A percentile compares a stretch with the other conserved stretches of the same genome.
Evolutionary conservation across 2,329 filamentous ascomycete species (phyloP).

Genomic region (Bipolaris gigantea): DNA sequence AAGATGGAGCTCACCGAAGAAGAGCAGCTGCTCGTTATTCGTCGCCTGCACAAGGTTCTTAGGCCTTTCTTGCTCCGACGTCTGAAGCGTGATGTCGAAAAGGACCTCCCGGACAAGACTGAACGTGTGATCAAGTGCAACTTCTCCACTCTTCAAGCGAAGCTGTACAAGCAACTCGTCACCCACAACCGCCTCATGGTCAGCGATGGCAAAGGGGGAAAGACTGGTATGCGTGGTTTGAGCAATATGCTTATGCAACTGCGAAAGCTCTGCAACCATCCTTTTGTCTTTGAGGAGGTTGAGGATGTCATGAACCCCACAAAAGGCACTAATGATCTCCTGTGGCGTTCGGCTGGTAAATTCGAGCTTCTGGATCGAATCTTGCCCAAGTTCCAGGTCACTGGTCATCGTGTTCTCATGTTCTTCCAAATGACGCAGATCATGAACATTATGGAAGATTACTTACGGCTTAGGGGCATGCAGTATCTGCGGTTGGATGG

Average conservation of each 20-base stretch:
- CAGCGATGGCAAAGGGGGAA: slow-evolving; percentile 92
- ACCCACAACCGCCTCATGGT: slow-evolving; percentile 94
- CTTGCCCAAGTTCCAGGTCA: slow-evolving; percentile 87
- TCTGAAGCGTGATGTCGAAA: slow-evolving; percentile 99
- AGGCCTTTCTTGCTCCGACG: slow-evolving; percentile 95
- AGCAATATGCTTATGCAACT: slow-evolving; percentile 99
- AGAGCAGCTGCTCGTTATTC: slow-evolving; percentile 98
- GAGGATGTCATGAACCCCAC: slow-evolving; percentile 97
- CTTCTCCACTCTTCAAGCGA: slow-evolving; percentile 90
- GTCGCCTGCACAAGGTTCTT: slow-evolving; percentile 95
- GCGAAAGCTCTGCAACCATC: slow-evolving; percentile 97
- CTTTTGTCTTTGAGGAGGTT: slow-evolving; percentile 96
- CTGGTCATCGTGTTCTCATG: slow-evolving; percentile 94
- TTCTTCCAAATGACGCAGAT: slow-evolving; percentile 99
- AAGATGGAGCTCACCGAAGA: slow-evolving; percentile 99
- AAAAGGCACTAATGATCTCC: slow-evolving; percentile 83
- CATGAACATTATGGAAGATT: slow-evolving; percentile 99
- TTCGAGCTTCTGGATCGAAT: slow-evolving; percentile 94
- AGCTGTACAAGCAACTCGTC: slow-evolving; percentile 96
- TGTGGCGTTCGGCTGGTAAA: slow-evolving; percentile 96
- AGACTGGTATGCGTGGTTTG: slow-evolving; percentile 88
- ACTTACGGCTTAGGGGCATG: slow-evolving; percentile 79
- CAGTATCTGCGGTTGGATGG: slow-evolving; percentile 92
- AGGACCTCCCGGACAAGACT: slow-evolving; percentile 97
- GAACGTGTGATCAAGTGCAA: slow-evolving; percentile 99